Base-by-base conservation (phyloP, 495 filamentous ascomycete genomes). In the Jackrogersella minutella region DNA sequence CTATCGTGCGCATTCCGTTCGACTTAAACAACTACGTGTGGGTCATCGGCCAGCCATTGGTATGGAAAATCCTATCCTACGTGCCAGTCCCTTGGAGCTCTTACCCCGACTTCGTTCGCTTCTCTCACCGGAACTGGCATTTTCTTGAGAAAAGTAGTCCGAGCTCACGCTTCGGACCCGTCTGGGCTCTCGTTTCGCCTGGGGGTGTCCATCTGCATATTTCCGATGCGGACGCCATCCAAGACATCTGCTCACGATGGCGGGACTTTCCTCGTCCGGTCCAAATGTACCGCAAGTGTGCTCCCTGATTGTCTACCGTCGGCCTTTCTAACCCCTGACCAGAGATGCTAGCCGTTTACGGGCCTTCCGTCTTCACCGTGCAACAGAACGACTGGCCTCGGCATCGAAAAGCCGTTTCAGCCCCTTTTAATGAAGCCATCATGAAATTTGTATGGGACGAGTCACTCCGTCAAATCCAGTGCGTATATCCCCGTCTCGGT, bases 101-200 rank as follows among this genome's bases (percentile, higher is more conserved):
- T 0, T 68, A 53, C 21, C 64, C 69, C 2, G 2, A 9, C 5
- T 41, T 41, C 39, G 39, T 41, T 1, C 43, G 52, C 44, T 62
- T 62, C 43, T 64, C 59, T 9, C 64, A 57, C 10, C 55, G 69
- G 44, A 57, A 52, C 34, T 72, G 69, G 69, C 31, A 57, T 17
- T 58, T 62, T 16, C 19, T 7, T n/a, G 69, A 72, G 34, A 53
- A 58, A 30, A n/a, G 40, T 11, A 21, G 21, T 2, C 16, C 46
- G 26, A 55, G 62, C 10, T 26, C 40, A 11, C 43, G 40, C 0
- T 26, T 72, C 4, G 69, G 69, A 5, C 60, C 60, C 3, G 64
- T 66, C 0, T 72, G 64, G 64, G 69, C 64, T 6, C 55, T 69
- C 2, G 60, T 69, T 13, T 30, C 54, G 34, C 60, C 66, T 9